Evolutionary conservation across 345 rosid species (phyloP), one percentile per base, ranked within the genome.

Genomic region (Corchorus olitorius): DNA sequence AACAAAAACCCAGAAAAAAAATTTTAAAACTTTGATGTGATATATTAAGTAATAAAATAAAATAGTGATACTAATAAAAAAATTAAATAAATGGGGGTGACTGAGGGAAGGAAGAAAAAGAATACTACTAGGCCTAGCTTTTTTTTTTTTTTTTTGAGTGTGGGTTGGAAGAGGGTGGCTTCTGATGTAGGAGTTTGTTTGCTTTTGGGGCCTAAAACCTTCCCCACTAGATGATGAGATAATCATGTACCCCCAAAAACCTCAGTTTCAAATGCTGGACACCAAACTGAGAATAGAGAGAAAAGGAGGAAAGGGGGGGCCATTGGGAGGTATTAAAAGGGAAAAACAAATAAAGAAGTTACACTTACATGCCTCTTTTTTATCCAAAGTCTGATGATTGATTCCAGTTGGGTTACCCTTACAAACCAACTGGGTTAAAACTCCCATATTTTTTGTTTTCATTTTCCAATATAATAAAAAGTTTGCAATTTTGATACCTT

Each of bases 151-250:
- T 37, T 64, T 41, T 43, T 50, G 34, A 19, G 8, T 65, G 9
- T 72, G 65, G 35, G 35, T 15, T 77, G 39, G 22, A 59, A 59
- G 70, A 59, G 70, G 75, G 41, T 71, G 75, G 79, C 74, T 75
- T 59, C 60, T 75, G 53, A 60, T 49, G 12, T 65, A 67, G 86
- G 78, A 59, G 73, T 78, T 87, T 79, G 83, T 76, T 81, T 81
- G 79, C 84, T 82, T 84, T 84, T 76, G 85, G 58, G 60, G 60
- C 61, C 83, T 77, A 63, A 76, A 77, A 76, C 84, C 84, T 76
- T 70, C 76, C 86, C 87, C 85, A 85, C 82, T 78, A 84, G 92
- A 91, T 90, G 94, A 90, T 90, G 95, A 92, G 93, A 83, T 87
- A 90, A 92, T 94, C 84, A 92, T 92, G 83, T 78, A 65, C 72